phyloP scores from a whole-genome alignment of 441 rosid genomes.

The Lepidium campestre region DNA sequence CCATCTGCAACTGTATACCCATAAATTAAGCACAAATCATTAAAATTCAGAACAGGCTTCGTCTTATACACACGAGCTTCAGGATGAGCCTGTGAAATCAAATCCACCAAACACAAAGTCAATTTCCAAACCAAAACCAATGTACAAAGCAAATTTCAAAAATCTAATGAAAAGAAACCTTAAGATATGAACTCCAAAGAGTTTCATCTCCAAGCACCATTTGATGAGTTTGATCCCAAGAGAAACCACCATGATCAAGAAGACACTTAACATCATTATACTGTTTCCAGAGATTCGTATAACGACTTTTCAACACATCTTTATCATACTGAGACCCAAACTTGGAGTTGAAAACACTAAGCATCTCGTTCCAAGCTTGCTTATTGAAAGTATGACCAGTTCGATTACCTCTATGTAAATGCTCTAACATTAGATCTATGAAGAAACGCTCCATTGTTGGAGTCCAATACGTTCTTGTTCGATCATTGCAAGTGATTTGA shows the following conservation, averaged over 20 bases:
- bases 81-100: slow-evolving; percentile 54
- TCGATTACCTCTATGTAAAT: slow-evolving; percentile 71
- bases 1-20: slow-evolving; percentile 86
- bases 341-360: slow-evolving; percentile 54
- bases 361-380: slow-evolving; percentile 90
- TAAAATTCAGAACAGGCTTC: slow-evolving; percentile 61
- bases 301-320: slow-evolving; percentile 71
- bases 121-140: not conserved
- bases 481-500: slow-evolving; percentile 47
- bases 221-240: slow-evolving; percentile 75
- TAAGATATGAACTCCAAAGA: slow-evolving; percentile 58
- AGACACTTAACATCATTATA: slow-evolving; percentile 70
- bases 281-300: slow-evolving; percentile 75
- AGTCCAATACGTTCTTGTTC: slow-evolving; percentile 82
- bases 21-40: slow-evolving; percentile 68
- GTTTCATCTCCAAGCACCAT: slow-evolving; percentile 70
- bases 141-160: no score
- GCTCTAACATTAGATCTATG: slow-evolving; percentile 86
- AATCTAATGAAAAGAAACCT: slow-evolving; percentile 31
- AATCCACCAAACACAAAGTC: not conserved
- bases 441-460: slow-evolving; percentile 85
- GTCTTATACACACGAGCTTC: slow-evolving; percentile 70
- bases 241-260: slow-evolving; percentile 65
- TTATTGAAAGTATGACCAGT: slow-evolving; percentile 77
- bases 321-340: slow-evolving; percentile 79